Evolutionary conservation across 139 green algal genomes (phyloP).

Genomic region (Asterochloris erici): DNA sequence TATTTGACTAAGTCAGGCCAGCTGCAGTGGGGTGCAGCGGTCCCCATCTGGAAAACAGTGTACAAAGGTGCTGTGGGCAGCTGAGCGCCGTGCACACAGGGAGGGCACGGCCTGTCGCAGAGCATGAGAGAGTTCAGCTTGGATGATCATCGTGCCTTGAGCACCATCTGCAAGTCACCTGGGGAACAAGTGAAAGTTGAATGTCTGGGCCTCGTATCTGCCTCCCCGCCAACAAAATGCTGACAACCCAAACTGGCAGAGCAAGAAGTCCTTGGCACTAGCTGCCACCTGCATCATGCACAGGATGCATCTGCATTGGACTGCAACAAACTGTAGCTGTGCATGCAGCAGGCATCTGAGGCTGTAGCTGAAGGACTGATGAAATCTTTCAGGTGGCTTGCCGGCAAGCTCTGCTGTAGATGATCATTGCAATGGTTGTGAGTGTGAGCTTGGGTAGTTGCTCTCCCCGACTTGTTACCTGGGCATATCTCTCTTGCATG

Average conservation of each 20-base stretch:
- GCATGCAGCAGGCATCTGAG: neutral
- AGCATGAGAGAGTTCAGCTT: too few species aligned
- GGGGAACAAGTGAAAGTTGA: conserved; percentile 86
- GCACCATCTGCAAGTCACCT: neutral
- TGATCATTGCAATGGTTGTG: neutral
- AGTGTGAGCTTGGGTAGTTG: neutral
- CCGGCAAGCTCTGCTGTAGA: neutral
- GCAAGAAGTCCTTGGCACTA: conserved; percentile 44
- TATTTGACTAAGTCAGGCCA: too few species aligned
- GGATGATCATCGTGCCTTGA: too few species aligned
- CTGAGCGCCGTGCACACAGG: too few species aligned
- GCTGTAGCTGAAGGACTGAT: too few species aligned
- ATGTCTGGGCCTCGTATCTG: conserved; percentile 50
- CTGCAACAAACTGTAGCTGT: neutral
- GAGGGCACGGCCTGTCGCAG: too few species aligned
- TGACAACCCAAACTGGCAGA: conserved; percentile 76
- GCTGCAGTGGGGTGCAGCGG: too few species aligned
- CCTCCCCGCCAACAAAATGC: conserved; percentile 41
- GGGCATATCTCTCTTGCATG: conserved; percentile 57
- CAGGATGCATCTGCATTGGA: neutral
- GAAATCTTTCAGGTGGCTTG: neutral
- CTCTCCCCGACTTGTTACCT: conserved; percentile 9
- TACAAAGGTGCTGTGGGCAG: too few species aligned
- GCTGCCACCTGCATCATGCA: conserved; percentile 43
- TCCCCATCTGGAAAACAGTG: too few species aligned